Base-by-base conservation (phyloP, 1,139 yeast genomes). In the Saccharomyces hybrid region DNA sequence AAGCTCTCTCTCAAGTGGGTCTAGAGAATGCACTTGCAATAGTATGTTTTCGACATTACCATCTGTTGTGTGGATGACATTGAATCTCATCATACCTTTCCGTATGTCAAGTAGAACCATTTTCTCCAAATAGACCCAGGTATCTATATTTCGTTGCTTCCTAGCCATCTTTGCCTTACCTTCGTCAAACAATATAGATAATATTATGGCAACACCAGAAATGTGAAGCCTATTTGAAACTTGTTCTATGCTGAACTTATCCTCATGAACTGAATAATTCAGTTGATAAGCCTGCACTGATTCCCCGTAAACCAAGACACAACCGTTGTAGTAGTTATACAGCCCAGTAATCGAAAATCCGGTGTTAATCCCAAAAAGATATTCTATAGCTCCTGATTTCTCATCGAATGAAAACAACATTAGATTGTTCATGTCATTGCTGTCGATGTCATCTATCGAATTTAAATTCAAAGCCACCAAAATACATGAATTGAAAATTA, bases 401-500 rank as follows among this genome's bases (percentile, higher is more conserved):
- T 66, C 69, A 57, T 67, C 70, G 4, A 67, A 42, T 4, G 65
- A 55, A 53, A 63, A 64, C 19, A 66, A 51, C 23, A 66, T 49
- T 11, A 66, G 34, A 48, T 66, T 66, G 8, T 61, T 57, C 13
- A 53, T 32, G 2, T 65, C 66, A 6, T 11, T 31, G 9, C n/a
- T 11, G 9, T 13, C 48, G 13, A 14, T n/a, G 2, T 61, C 62
- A 47, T 67, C 70, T 5, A 65, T 58, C 11, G 56, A 56, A 46
- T 66, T 66, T 50, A 56, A 64, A 52, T 60, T 59, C 28, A 66
- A 56, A 8, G 69, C 57, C 5, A 65, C 64, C 2, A 64, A 16
- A 47, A 66, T 60, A 53, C 70, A 66, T 50, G 57, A 38, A 61
- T 60, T 2, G 56, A 52, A 53, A 57, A 47, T 47, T 56, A 57